Percentiles rank a stretch among this genome's conserved stretches.
Conservation (phyloP, 805 yeast species). For the Candida railenensis region DNA sequence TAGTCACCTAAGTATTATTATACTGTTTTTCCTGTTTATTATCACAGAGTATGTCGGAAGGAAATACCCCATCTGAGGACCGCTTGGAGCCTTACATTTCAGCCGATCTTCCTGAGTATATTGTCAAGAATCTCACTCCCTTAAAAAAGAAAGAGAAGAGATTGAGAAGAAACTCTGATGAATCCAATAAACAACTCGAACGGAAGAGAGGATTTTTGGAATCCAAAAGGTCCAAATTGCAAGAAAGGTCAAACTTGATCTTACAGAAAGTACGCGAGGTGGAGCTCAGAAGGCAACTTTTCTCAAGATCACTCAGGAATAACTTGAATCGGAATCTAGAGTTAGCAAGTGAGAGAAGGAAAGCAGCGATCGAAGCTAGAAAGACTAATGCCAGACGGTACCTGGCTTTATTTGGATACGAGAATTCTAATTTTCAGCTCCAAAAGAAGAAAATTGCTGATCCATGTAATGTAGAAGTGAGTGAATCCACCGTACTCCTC, state of each 20-base stretch:
- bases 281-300: slow-evolving; percentile 3
- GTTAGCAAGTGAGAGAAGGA: slow-evolving; percentile 9
- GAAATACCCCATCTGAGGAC: background rate
- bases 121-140: slow-evolving; percentile 10
- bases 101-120: slow-evolving; percentile 8
- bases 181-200: slow-evolving; percentile 3
- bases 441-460: background rate
- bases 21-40: background rate
- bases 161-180: slow-evolving; percentile 1
- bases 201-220: slow-evolving; percentile 9
- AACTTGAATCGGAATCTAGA: slow-evolving; percentile 8
- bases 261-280: slow-evolving; percentile 7
- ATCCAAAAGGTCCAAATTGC: slow-evolving; percentile 7
- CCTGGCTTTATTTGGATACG: background rate
- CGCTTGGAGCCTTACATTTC: slow-evolving; percentile 1
- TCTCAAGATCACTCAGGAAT: slow-evolving; percentile 3
- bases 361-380: slow-evolving; percentile 5
- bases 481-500: background rate
- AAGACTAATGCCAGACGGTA: slow-evolving; percentile 8
- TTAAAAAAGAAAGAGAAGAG: slow-evolving; percentile 2
- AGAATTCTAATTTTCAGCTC: background rate
- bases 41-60: background rate
- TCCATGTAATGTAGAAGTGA: background rate
- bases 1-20: background rate
- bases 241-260: slow-evolving; percentile 7